A percentile compares a stretch with the other conserved stretches of the same genome.
Conservation (phyloP, 768 basidiomycete genomes). For the Podaxis sp. region DNA sequence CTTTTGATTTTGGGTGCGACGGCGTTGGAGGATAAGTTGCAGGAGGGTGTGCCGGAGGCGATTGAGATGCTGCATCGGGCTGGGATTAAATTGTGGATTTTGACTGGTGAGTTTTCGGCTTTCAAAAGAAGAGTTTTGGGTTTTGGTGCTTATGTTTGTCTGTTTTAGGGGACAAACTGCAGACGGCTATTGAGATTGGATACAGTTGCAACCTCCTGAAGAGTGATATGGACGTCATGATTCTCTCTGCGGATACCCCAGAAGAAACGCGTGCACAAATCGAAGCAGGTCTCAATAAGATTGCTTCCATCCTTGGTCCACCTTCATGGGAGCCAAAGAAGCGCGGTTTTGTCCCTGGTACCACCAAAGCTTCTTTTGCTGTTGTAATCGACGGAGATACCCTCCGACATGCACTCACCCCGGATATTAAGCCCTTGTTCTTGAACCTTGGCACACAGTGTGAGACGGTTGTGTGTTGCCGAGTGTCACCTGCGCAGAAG, state of each 20-base stretch:
- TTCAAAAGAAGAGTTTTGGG: background rate
- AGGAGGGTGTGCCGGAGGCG: constrained; percentile 94
- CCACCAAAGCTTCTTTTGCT: constrained; percentile 72
- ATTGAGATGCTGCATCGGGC: constrained; percentile 89
- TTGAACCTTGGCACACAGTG: constrained; percentile 93
- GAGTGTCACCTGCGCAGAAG: constrained; percentile 97
- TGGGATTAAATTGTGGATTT: constrained; percentile 97
- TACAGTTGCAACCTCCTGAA: constrained; percentile 95
- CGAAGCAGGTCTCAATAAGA: constrained; percentile 91
- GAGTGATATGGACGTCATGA: constrained; percentile 95
- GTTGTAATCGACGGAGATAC: constrained; percentile 97
- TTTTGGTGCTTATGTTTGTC: background rate
- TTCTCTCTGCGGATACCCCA: constrained; percentile 77
- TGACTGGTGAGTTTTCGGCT: constrained; percentile 60
- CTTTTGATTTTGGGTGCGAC: constrained; percentile 89
- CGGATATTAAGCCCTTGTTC: constrained; percentile 80
- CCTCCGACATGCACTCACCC: constrained; percentile 71
- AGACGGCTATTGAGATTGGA: constrained; percentile 98
- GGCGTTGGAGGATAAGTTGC: constrained; percentile 94
- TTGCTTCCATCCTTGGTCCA: constrained; percentile 80
- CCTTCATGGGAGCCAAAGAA: constrained; percentile 55
- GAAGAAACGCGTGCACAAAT: constrained; percentile 81
- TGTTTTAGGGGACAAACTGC: constrained; percentile 82
- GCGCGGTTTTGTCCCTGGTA: constrained; percentile 61
- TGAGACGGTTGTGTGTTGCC: constrained; percentile 96